Evolutionary conservation across 495 filamentous ascomycete genomes (phyloP).

Genomic region (Hyaloscypha hepaticicola): DNA sequence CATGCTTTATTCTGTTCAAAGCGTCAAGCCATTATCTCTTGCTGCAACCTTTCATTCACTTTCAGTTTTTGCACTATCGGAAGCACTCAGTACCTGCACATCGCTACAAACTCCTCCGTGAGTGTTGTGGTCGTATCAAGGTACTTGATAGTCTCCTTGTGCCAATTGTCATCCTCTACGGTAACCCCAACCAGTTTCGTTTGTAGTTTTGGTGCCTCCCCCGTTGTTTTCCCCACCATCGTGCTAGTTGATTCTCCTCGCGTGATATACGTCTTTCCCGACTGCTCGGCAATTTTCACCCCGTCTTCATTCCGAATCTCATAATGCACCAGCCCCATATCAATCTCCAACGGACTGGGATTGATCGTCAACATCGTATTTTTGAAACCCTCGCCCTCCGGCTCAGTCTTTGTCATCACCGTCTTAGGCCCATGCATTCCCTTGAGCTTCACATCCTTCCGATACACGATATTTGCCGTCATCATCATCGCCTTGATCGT

Average conservation of each 20-base stretch:
- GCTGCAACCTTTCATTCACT: neutral
- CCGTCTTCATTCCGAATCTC: conserved; percentile 29
- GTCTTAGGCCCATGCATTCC: conserved; percentile 33
- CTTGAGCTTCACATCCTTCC: conserved; percentile 28
- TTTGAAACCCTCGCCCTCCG: conserved; percentile 1
- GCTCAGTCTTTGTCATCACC: conserved; percentile 9
- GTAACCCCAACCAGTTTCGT: conserved; percentile 27
- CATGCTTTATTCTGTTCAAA: neutral
- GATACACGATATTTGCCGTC: conserved; percentile 27
- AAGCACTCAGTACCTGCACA: neutral
- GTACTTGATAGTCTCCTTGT: conserved; percentile 28
- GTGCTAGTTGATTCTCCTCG: conserved; percentile 21
- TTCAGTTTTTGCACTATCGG: neutral
- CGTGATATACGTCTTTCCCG: conserved; percentile 32
- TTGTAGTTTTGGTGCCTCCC: conserved; percentile 14
- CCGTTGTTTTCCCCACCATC: conserved; percentile 22
- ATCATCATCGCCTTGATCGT: conserved; percentile 19
- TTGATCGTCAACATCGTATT: conserved; percentile 30
- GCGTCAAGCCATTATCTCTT: neutral
- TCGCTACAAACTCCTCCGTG: conserved; percentile 14
- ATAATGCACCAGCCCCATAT: conserved; percentile 34
- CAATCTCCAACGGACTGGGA: conserved; percentile 34
- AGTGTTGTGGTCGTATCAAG: conserved; percentile 30
- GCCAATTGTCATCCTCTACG: conserved; percentile 33
- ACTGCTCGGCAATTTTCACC: conserved; percentile 30